Evolutionary conservation across 2,329 filamentous ascomycete genomes (phyloP), one percentile per base, ranked within the genome.

Genomic region (Myotisia sp.): DNA sequence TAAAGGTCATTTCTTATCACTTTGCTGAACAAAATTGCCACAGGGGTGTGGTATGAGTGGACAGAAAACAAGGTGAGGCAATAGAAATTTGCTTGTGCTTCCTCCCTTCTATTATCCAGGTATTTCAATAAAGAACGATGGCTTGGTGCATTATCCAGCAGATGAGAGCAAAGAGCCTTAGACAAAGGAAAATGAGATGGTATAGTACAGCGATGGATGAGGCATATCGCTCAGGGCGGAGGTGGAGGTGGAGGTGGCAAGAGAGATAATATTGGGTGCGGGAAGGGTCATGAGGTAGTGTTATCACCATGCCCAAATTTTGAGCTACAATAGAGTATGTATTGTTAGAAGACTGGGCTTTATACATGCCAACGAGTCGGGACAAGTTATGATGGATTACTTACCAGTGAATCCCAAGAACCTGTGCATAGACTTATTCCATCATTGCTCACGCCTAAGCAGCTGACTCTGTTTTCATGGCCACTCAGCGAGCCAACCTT

Each of bases 381-480:
- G 10, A n/a, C 23, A 18, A 17, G 9, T 24, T 16, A 30, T 20
- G 22, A 24, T 20, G 35, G 13, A 35, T 45, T 37, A 71, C 84
- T 66, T 73, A 95, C 90, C 70, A 93, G 72, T 52, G 90, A 94
- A 66, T 98, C 90, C 90, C 90, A 98, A 48, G 90, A 98, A 60
- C 90, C 90, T 54, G 90, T 98, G 74, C 90, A 95, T 66, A 98
- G 70, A 68, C 87, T 95, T 67, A 95, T 93, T 43, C 87, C 90
- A 56, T 98, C 90, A 60, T 95, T 95, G 70, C 87, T 95, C 50
- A 98, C 90, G 47, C 90, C 90, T 55, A 98, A 67, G 63, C 90
- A 98, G 73, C 87, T 95, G 57, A 98, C 90, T 47, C 90, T 81
- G 68, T 98, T 98, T 64, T 95, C 87, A 61, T 98, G 90, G 50